Conservation (phyloP, 495 filamentous ascomycete genomes). For the Aspergillus avenaceus region DNA sequence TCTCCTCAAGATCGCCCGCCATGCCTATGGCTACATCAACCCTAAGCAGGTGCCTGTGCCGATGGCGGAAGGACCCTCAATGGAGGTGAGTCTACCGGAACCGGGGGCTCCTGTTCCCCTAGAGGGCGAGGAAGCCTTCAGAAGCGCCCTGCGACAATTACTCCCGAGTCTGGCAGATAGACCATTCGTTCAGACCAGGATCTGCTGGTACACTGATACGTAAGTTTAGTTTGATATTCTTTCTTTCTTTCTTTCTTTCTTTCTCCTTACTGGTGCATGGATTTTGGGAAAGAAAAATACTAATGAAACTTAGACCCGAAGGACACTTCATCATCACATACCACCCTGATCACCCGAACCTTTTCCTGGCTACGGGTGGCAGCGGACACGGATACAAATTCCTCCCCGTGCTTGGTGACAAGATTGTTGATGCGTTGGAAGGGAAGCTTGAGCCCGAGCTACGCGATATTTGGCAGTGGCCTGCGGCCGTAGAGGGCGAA, state of each 20-base stretch:
- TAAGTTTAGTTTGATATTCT: constrained; percentile 17
- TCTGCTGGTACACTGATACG: constrained; percentile 93
- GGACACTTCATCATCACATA: constrained; percentile 79
- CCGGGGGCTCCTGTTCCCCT: constrained; percentile 40
- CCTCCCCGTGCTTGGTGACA: constrained; percentile 77
- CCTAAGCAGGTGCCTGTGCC: constrained; percentile 46
- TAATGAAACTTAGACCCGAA: constrained; percentile 39
- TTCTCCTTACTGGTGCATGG: neutral
- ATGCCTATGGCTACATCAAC: constrained; percentile 80
- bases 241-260: neutral
- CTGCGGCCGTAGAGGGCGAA: constrained; percentile 25
- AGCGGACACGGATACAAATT: constrained; percentile 91
- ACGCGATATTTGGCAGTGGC: constrained; percentile 67
- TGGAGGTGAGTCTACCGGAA: constrained; percentile 41
- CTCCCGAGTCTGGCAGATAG: constrained; percentile 59
- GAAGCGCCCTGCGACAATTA: constrained; percentile 56
- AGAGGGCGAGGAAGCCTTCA: constrained; percentile 60
- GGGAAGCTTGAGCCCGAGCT: constrained; percentile 54
- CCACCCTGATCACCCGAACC: constrained; percentile 59
- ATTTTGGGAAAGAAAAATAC: neutral
- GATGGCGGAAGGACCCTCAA: constrained; percentile 17
- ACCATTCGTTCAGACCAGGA: constrained; percentile 61
- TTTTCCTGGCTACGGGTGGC: constrained; percentile 82
- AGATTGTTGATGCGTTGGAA: constrained; percentile 65
- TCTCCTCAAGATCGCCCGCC: constrained; percentile 76